Conservation (phyloP, 129 eudicot genomes). For the Chrysanthemum makinoi region DNA sequence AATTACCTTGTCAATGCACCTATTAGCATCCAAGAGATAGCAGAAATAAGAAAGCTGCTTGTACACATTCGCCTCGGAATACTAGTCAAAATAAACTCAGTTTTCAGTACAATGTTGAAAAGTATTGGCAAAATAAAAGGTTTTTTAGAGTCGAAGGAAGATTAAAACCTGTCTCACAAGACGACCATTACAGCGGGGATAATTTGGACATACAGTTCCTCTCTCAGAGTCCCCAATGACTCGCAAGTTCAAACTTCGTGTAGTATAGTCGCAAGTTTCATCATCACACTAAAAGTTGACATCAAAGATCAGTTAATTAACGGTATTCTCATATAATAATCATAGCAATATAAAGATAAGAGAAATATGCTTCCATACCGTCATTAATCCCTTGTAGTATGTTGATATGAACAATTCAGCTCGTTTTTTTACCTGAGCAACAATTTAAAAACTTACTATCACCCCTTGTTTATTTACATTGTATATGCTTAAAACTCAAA, state of each 20-base stretch:
- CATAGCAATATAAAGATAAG: neutral
- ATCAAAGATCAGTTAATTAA: neutral
- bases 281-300: slow-evolving; percentile 77
- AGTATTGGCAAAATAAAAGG: neutral
- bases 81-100: slow-evolving; percentile 37
- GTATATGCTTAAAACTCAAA: neutral
- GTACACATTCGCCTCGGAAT: slow-evolving; percentile 84
- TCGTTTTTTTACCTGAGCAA: slow-evolving; percentile 76
- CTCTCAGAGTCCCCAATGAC: slow-evolving; percentile 84
- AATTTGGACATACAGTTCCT: slow-evolving; percentile 93
- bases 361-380: slow-evolving; percentile 47
- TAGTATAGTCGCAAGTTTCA: slow-evolving; percentile 83
- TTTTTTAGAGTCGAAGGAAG: neutral
- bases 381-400: slow-evolving; percentile 87
- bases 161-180: slow-evolving; percentile 72
- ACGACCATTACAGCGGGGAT: slow-evolving; percentile 87
- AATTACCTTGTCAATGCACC: slow-evolving; percentile 81
- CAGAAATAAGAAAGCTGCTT: slow-evolving; percentile 90
- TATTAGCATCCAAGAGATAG: slow-evolving; percentile 64
- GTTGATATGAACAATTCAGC: slow-evolving; percentile 74
- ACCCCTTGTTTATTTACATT: neutral
- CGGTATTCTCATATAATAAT: neutral
- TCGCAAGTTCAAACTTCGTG: slow-evolving; percentile 86
- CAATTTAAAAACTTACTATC: neutral
- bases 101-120: neutral